Evolutionary conservation across 768 basidiomycete species (phyloP), one percentile per base, ranked within the genome.

Genomic region (Tylopilus plumbeoviolaceoides): DNA sequence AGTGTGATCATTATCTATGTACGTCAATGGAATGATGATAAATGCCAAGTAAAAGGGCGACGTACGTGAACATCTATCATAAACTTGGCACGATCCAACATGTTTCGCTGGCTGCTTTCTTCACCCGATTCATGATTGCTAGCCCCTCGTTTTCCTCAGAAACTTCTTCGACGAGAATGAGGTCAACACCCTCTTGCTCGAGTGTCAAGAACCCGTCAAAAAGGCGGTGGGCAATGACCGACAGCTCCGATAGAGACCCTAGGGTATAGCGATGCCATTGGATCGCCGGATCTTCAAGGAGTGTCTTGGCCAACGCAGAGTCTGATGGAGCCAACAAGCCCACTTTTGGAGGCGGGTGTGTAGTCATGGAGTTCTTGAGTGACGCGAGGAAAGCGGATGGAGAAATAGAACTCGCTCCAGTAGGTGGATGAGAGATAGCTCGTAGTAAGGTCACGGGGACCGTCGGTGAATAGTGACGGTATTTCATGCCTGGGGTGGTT

Each of bases 401-500:
- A 1, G 72, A 61, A 12, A 68, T 61, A 4, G 72, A 49, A 7
- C 65, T 46, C n/a, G 59, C 54, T 20, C 70, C 72, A 7, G 48
- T 20, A 7, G 80, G 76, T 23, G 78, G 75, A 40, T 62, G 55
- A n/a, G 78, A 71, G 5, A 70, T 59, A 4, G 83, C 81, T 56
- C 79, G 76, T 36, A 93, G 73, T 7, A 98, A 79, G 20, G 80
- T 81, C 28, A 98, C 90, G 2, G 93, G 92, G 5, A 94, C 85
- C 1, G 85, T 74, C 2, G 97, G 97, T 21, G 95, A 89, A 68
- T 99, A 99, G 72, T 99, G 97, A 47, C 87, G 82, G 69, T 99
- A 99, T 72, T 99, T 99, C 95, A 98, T 97, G 30, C 97, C 97
- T 2, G 97, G 97, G 0, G 97, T 98, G 8, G 92, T 93, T 9